These are phyloP conservation scores for Dioscorea cayenensis DNA, from an alignment of 116 monocot genomes.

Conservation along the genomic window DNA sequence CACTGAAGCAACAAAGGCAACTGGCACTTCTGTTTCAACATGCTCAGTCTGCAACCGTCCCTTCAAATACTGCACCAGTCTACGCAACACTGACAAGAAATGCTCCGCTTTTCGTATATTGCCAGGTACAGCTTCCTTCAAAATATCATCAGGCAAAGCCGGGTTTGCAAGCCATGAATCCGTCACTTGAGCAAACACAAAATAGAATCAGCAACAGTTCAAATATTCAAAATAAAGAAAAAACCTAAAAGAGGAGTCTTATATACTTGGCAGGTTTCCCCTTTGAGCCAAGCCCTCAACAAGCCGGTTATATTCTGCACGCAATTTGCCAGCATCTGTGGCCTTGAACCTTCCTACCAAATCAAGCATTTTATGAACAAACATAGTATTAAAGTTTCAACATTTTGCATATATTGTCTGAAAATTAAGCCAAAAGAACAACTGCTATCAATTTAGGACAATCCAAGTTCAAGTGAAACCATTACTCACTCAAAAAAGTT, in stretches of 20 bases:
- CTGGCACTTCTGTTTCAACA: constrained; percentile 89
- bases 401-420: not conserved
- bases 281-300: constrained; percentile 96
- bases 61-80: constrained; percentile 86
- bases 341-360: constrained; percentile 99
- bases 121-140: constrained; percentile 96
- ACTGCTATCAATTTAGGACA: not conserved
- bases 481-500: too few relatives aligned
- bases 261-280: constrained; percentile 75
- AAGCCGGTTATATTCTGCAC: constrained; percentile 90
- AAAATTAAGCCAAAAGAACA: not conserved
- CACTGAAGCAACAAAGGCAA: constrained; percentile 70
- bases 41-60: constrained; percentile 79
- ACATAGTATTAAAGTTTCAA: not conserved
- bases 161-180: constrained; percentile 95
- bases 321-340: constrained; percentile 79
- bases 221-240: not conserved
- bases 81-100: constrained; percentile 76
- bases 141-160: constrained; percentile 81
- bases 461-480: not conserved
- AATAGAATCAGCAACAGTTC: constrained; percentile 1
- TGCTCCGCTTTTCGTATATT: constrained; percentile 92
- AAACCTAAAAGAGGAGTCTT: not conserved
- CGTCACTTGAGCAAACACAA: constrained; percentile 36
- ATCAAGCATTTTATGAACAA: constrained; percentile 4